Evolutionary conservation across 176 grass and related monocot genomes (phyloP).

Genomic region (Dactylis glomerata): DNA sequence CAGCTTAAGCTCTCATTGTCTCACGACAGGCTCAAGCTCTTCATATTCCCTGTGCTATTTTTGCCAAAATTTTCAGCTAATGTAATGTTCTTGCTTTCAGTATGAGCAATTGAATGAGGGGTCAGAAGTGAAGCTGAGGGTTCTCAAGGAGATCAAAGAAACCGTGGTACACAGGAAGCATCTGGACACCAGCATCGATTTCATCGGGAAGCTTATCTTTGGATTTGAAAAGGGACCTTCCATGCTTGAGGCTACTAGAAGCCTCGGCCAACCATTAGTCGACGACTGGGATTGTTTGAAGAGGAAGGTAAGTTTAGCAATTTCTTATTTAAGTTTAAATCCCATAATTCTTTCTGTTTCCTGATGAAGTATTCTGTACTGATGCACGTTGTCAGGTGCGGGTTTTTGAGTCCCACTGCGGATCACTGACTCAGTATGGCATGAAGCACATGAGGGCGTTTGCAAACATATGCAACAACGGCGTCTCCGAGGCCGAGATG

Average conservation of each 20-base stretch:
- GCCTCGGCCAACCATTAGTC: constrained; percentile 52
- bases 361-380: background rate
- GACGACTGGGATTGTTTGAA: constrained; percentile 94
- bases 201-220: constrained; percentile 72
- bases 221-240: constrained; percentile 58
- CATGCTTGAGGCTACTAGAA: constrained; percentile 49
- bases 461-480: constrained; percentile 82
- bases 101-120: constrained; percentile 54
- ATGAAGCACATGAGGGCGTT: constrained; percentile 86
- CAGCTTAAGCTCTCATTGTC: background rate
- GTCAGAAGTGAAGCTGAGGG: constrained; percentile 48
- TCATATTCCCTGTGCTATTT: background rate
- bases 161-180: constrained; percentile 69
- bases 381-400: constrained; percentile 42
- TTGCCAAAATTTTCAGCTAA: constrained; percentile 1
- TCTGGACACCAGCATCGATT: constrained; percentile 66
- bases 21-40: constrained; percentile 4
- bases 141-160: constrained; percentile 58
- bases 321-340: background rate
- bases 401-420: constrained; percentile 70
- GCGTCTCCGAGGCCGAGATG: constrained; percentile 49
- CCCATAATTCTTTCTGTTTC: background rate
- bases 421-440: constrained; percentile 83
- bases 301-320: constrained; percentile 43
- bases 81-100: constrained; percentile 41